A percentile compares a stretch with the other conserved stretches of the same genome.
Conservation (phyloP, 768 basidiomycete species). For the Sistotremastrum suecicum region DNA sequence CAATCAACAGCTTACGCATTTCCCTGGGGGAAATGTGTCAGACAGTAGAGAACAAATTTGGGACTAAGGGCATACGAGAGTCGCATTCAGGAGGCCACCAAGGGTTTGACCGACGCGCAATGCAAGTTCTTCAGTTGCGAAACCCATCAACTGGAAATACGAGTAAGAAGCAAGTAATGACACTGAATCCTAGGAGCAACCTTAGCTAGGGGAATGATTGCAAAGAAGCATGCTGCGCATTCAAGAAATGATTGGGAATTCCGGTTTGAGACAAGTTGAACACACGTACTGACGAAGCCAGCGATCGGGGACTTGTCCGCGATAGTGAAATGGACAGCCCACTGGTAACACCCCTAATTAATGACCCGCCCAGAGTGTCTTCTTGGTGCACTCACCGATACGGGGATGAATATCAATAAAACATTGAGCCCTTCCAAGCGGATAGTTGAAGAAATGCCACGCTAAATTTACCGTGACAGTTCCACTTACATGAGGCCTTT, state of each 20-base stretch:
- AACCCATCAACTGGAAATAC: constrained; percentile 68
- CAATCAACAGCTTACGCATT: constrained; percentile 13
- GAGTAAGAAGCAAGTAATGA: no score
- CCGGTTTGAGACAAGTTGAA: neutral
- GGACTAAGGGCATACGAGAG: constrained; percentile 33
- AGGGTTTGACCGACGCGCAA: constrained; percentile 71
- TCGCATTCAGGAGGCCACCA: constrained; percentile 77
- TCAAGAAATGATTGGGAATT: neutral
- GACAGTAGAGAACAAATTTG: neutral
- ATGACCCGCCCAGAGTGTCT: neutral
- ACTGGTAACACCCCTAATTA: constrained; percentile 25
- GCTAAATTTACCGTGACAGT: neutral
- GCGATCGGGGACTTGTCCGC: constrained; percentile 38
- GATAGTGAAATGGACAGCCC: constrained; percentile 55
- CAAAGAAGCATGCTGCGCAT: constrained; percentile 52
- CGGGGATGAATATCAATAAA: constrained; percentile 56
- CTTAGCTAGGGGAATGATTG: constrained; percentile 78
- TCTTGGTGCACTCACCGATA: constrained; percentile 33
- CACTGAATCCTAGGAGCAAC: constrained; percentile 25
- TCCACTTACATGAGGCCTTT: constrained; percentile 35
- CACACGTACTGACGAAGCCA: constrained; percentile 55
- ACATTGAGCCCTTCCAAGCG: constrained; percentile 45
- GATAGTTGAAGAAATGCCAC: neutral
- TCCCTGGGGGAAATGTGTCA: constrained; percentile 8
- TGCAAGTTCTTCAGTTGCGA: constrained; percentile 78